Percentiles rank a stretch among this genome's conserved stretches.
Conservation (phyloP, 176 grass and related monocot genomes). For the Carex kokanica region DNA sequence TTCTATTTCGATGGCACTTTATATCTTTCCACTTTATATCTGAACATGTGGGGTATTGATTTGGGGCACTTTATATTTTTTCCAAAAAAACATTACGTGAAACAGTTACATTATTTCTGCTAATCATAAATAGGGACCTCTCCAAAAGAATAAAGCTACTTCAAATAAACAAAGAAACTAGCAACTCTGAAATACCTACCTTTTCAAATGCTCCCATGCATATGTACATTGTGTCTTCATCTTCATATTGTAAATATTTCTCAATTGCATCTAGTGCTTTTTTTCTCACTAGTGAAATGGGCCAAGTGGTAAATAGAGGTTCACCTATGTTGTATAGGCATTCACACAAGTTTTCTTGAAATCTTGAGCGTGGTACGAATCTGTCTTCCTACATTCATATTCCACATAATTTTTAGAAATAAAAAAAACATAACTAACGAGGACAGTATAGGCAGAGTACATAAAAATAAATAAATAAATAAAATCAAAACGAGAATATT, state of each 20-base stretch:
- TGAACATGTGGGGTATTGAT: too few species aligned
- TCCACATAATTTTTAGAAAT: neutral
- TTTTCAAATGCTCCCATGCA: slow-evolving; percentile 57
- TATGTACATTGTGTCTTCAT: slow-evolving; percentile 57
- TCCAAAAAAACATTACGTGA: neutral
- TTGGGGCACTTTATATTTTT: too few species aligned
- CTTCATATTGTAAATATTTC: slow-evolving; percentile 72
- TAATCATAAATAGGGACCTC: neutral
- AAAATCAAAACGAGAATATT: neutral
- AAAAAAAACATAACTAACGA: slow-evolving; percentile 18
- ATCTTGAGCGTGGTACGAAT: slow-evolving; percentile 45
- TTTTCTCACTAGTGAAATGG: slow-evolving; percentile 48
- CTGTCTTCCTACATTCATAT: slow-evolving; percentile 50
- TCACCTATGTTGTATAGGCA: slow-evolving; percentile 63
- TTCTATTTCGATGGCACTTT: neutral
- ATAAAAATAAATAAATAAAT: slow-evolving; percentile 20
- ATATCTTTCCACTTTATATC: too few species aligned
- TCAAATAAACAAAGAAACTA: neutral
- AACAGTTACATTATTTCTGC: neutral
- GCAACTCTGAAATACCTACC: slow-evolving; percentile 28
- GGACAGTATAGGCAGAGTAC: neutral
- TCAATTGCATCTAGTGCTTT: slow-evolving; percentile 42
- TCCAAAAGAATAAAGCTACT: neutral
- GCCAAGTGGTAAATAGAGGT: slow-evolving; percentile 55
- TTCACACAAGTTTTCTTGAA: slow-evolving; percentile 50